A percentile compares a stretch with the other conserved stretches of the same genome.
Conservation (phyloP, 257 asterid genomes). For the Echites panduratus region DNA sequence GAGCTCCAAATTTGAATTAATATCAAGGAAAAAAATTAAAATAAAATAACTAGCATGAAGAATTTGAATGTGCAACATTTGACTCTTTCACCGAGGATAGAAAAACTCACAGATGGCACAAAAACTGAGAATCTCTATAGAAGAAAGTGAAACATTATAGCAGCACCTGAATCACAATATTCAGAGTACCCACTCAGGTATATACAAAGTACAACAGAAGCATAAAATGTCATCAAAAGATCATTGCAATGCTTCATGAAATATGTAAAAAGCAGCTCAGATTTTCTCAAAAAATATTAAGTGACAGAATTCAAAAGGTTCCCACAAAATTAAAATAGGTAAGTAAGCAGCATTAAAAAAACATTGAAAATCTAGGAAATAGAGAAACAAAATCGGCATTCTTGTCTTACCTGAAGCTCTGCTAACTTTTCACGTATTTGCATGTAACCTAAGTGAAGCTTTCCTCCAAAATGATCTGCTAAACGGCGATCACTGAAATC, state of each 20-base stretch:
- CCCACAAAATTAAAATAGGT: background rate
- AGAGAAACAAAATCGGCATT: background rate
- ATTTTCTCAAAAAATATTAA: background rate
- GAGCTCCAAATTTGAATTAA: background rate
- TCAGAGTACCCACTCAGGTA: constrained; percentile 11
- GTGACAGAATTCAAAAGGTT: background rate
- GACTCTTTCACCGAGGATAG: constrained; percentile 7
- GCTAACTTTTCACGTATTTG: constrained; percentile 94
- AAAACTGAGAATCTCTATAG: constrained; percentile 17
- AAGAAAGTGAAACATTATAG: constrained; percentile 31
- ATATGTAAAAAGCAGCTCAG: background rate
- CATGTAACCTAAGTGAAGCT: constrained; percentile 96
- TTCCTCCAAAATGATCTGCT: constrained; percentile 99
- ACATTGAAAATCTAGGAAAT: background rate
- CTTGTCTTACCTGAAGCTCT: constrained; percentile 73
- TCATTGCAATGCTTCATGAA: background rate
- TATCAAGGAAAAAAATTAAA: background rate
- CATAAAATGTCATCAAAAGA: constrained; percentile 1
- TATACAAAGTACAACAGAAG: constrained; percentile 4
- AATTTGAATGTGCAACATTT: constrained; percentile 29
- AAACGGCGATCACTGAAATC: constrained; percentile 95
- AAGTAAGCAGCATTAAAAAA: background rate
- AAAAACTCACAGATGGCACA: constrained; percentile 14
- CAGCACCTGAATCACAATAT: constrained; percentile 17
- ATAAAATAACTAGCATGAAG: constrained; percentile 6